phyloP scores from a whole-genome alignment of 2,329 filamentous ascomycete species.

The Sarocladium oryzae region DNA sequence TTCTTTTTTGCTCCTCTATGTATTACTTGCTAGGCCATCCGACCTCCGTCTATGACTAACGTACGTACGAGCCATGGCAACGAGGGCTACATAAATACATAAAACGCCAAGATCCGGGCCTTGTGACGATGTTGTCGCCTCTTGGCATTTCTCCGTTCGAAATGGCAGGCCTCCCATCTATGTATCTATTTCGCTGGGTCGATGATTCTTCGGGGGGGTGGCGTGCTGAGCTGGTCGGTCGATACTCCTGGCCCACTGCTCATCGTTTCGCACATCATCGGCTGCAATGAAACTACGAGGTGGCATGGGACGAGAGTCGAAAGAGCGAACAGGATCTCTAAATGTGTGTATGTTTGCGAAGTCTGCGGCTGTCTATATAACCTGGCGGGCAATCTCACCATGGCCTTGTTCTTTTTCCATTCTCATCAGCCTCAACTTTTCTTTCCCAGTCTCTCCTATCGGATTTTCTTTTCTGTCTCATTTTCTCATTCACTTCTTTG shows the following conservation, averaged over 20 bases:
- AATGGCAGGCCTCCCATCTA: neutral
- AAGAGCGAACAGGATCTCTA: too few relatives aligned
- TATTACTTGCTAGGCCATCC: neutral
- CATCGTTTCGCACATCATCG: conserved; percentile 2
- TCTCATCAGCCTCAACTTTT: conserved; percentile 2
- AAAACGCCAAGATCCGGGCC: conserved; percentile 1
- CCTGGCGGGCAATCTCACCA: neutral
- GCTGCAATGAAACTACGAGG: neutral
- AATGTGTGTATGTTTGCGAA: neutral
- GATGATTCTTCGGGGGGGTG: neutral
- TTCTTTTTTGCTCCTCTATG: neutral
- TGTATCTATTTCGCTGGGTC: neutral
- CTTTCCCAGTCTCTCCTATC: conserved; percentile 5
- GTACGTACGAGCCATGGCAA: too few relatives aligned
- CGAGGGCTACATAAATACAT: conserved; percentile 2
- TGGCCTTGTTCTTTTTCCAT: neutral
- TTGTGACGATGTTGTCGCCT: conserved; percentile 1
- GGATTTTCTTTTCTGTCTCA: conserved; percentile 3
- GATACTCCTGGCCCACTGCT: conserved; percentile 6
- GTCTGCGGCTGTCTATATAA: conserved; percentile 1
- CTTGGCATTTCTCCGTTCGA: neutral
- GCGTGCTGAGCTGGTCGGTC: neutral
- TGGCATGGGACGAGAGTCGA: neutral
- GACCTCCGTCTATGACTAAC: too few relatives aligned
- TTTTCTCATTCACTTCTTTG: conserved; percentile 7